Conservation (phyloP, 441 rosid species). For the Corymbia citriodora region DNA sequence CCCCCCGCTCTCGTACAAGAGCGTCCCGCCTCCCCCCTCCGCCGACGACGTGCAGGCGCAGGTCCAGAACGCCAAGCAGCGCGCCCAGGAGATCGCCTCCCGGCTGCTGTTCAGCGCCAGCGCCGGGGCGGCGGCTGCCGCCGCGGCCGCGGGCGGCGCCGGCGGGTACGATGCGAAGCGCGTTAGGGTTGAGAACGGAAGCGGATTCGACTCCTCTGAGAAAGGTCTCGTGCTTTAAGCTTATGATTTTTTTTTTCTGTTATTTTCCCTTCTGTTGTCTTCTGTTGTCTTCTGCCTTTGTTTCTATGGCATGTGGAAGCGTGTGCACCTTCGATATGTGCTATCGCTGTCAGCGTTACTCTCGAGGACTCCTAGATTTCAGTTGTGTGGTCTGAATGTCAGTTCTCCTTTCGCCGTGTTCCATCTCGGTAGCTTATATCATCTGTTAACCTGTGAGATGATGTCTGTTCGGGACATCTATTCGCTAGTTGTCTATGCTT, state of each 20-base stretch:
- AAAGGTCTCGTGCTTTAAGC: slow-evolving; percentile 48
- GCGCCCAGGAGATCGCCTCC: slow-evolving; percentile 90
- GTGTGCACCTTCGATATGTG: background rate
- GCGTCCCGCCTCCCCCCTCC: slow-evolving; percentile 63
- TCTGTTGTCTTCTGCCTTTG: background rate
- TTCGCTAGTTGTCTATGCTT: background rate
- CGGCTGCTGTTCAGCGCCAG: slow-evolving; percentile 52
- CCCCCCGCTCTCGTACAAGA: slow-evolving; percentile 54
- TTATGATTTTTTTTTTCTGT: slow-evolving; percentile 30
- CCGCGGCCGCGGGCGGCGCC: background rate
- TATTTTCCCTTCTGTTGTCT: background rate
- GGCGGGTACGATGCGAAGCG: slow-evolving; percentile 57
- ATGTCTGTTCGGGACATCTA: background rate
- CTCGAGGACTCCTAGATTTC: background rate
- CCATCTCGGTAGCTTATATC: background rate
- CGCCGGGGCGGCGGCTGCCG: slow-evolving; percentile 1
- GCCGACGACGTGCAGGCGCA: slow-evolving; percentile 23
- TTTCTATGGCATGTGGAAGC: background rate
- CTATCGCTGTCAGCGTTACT: too few species aligned
- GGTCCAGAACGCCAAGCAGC: slow-evolving; percentile 83
- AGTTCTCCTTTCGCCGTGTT: background rate
- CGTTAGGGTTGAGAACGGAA: slow-evolving; percentile 73
- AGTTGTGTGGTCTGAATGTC: background rate
- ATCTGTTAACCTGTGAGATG: background rate
- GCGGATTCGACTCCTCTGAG: slow-evolving; percentile 50